Base-by-base conservation (phyloP, 169 alveolate species). In the Plasmodium cynomolgi region DNA sequence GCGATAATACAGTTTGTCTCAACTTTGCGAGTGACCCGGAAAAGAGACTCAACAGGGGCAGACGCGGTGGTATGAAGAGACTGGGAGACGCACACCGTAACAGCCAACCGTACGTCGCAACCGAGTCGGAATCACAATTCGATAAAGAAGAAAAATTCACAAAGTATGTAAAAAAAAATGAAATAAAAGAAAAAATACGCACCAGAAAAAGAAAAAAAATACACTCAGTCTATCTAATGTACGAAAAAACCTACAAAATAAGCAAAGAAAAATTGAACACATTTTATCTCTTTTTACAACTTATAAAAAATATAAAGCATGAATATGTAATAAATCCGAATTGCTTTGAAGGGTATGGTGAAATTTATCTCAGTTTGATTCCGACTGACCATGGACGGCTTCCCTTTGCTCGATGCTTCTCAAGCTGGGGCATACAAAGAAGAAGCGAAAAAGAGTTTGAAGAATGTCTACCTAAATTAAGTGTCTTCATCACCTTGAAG, bases 331-430 rank as follows among this genome's bases (percentile, higher is more conserved):
- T 91, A 26, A 81, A 91, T 31, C 95, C 95, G 8, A 72, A 91
- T 58, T 44, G 20, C 58, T 91, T 91, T 82, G 95, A 91, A 37
- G 95, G 95, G 13, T 33, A 91, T 74, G 95, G 84, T 31, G 95
- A 91, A 91, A 91, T 91, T 17, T 91, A 91, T 47, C 77, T 91
- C 54, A 91, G 95, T 50, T 82, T 91, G 75, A 91, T 91, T 44
- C 95, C 95, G 15, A 91, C 92, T 9, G 95, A 91, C 77, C 95
- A 91, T 91, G 95, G 95, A 2, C 62, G 83, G 6, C 81, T 81
- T 31, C 95, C 95, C 15, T 91, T 91, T 91, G 82, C 95, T 44
- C 83, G 95, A 31, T 91, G 95, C 75, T 91, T 91, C 84, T 91
- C 95, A 33, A 50, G 81, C 62, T 91, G 95, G 95, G 95, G 95